phyloP scores from a whole-genome alignment of 2,329 filamentous ascomycete species.

The Epichloe gansuensis region DNA sequence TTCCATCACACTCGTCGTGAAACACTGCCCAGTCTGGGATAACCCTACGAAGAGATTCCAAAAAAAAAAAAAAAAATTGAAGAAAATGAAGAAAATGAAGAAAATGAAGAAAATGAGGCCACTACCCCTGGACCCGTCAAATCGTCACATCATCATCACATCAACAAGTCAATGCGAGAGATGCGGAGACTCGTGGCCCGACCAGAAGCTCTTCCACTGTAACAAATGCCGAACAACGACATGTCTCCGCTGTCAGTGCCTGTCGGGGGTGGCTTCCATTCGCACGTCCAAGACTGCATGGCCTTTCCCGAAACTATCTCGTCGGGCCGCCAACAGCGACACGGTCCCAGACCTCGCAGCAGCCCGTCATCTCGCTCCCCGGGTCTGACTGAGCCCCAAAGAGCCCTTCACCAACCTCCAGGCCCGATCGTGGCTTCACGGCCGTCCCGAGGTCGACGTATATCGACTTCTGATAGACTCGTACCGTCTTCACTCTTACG shows the following conservation, averaged over 20 bases:
- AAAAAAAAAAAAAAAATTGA: neutral
- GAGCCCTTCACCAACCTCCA: slow-evolving; percentile 23
- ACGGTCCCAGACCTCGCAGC: neutral
- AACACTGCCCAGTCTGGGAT: too few species aligned
- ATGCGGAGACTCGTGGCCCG: neutral
- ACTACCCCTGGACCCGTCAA: neutral
- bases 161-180: neutral
- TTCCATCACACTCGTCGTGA: too few species aligned
- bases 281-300: slow-evolving; percentile 3
- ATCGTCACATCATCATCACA: neutral
- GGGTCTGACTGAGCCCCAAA: slow-evolving; percentile 13
- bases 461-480: slow-evolving; percentile 30
- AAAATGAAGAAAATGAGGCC: too few species aligned
- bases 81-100: too few species aligned
- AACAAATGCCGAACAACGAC: neutral
- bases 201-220: slow-evolving; percentile 1
- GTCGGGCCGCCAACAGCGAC: neutral
- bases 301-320: slow-evolving; percentile 1
- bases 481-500: slow-evolving; percentile 28
- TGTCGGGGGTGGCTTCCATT: neutral
- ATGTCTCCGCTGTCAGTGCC: slow-evolving; percentile 1
- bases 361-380: slow-evolving; percentile 1
- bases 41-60: neutral
- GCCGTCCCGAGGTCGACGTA: slow-evolving; percentile 25
- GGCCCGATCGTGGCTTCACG: slow-evolving; percentile 24